Conservation (phyloP, 331 rosid species). For the Quercus phellos region DNA sequence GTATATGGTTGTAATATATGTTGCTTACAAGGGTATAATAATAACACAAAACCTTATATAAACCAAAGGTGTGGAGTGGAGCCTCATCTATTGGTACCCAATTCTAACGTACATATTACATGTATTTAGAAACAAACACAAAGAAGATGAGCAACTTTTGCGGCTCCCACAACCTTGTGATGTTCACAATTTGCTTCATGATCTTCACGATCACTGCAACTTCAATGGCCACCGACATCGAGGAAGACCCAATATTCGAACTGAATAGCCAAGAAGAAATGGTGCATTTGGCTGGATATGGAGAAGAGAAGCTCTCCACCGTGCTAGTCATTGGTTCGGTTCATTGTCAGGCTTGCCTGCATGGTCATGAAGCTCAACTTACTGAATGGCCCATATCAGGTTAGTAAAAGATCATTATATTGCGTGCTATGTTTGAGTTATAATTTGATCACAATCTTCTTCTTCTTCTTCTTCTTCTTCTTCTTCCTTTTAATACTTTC, state of each 20-base stretch:
- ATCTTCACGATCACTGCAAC: conserved; percentile 9
- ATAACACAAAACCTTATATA: background rate
- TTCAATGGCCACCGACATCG: conserved; percentile 7
- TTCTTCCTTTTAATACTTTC: background rate
- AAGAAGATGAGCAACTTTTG: conserved; percentile 43
- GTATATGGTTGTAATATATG: background rate
- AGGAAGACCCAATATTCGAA: conserved; percentile 26
- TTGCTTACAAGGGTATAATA: background rate
- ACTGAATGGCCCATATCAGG: conserved; percentile 82
- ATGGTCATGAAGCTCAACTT: conserved; percentile 22
- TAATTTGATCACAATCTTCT: background rate
- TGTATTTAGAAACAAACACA: conserved; percentile 18
- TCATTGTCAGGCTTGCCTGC: conserved; percentile 46
- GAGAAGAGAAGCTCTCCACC: conserved; percentile 87
- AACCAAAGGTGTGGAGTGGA: background rate
- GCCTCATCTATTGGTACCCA: background rate
- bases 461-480: too few relatives aligned
- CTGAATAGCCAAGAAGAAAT: conserved; percentile 56
- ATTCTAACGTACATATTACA: conserved; percentile 20
- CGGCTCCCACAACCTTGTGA: conserved; percentile 21
- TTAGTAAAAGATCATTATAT: conserved; percentile 4
- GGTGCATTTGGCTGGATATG: conserved; percentile 76
- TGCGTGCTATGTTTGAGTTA: background rate
- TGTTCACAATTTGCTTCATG: conserved; percentile 12
- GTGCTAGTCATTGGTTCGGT: conserved; percentile 81